phyloP scores from a whole-genome alignment of 1,139 yeast genomes.

The Pneumocystis jirovecii region DNA sequence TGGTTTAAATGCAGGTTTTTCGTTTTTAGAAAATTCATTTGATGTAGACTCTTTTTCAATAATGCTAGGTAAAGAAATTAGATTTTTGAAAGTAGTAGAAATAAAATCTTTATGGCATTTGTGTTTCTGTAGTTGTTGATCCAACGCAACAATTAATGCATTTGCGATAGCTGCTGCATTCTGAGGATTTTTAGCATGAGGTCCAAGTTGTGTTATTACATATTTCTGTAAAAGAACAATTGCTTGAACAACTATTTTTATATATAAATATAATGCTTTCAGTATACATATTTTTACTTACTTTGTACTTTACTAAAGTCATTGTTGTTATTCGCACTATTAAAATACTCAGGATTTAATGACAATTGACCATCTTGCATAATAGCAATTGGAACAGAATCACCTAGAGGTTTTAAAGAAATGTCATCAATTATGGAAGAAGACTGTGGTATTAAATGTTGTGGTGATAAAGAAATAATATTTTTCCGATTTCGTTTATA shows the following conservation, averaged over 20 bases:
- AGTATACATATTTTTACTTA: not conserved
- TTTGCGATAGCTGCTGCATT: slow-evolving; percentile 17
- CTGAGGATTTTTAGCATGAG: slow-evolving; percentile 9
- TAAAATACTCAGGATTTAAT: slow-evolving; percentile 12
- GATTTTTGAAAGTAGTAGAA: not conserved
- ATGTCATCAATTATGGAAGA: not conserved
- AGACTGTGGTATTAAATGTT: not conserved
- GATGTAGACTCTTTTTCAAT: not conserved
- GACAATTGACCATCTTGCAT: slow-evolving; percentile 13
- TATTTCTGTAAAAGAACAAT: slow-evolving; percentile 12
- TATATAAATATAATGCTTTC: not conserved
- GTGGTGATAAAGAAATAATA: not conserved
- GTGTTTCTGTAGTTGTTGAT: slow-evolving; percentile 12
- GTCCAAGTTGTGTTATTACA: slow-evolving; percentile 11
- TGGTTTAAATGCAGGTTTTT: not conserved
- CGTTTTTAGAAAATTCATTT: not conserved
- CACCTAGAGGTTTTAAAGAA: not conserved
- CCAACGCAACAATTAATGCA: slow-evolving; percentile 16
- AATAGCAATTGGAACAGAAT: slow-evolving; percentile 5
- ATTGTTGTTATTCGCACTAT: slow-evolving; percentile 4
- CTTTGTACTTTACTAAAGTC: slow-evolving; percentile 2
- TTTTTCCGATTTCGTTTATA: slow-evolving; percentile 31
- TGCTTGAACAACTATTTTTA: slow-evolving; percentile 11
- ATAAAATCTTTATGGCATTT: not conserved
- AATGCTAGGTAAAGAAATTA: slow-evolving; percentile 13